These are phyloP conservation scores for Globisporangium abappressorium DNA, from an alignment of 352 stramenopile genomes.

Conservation along the genomic window DNA sequence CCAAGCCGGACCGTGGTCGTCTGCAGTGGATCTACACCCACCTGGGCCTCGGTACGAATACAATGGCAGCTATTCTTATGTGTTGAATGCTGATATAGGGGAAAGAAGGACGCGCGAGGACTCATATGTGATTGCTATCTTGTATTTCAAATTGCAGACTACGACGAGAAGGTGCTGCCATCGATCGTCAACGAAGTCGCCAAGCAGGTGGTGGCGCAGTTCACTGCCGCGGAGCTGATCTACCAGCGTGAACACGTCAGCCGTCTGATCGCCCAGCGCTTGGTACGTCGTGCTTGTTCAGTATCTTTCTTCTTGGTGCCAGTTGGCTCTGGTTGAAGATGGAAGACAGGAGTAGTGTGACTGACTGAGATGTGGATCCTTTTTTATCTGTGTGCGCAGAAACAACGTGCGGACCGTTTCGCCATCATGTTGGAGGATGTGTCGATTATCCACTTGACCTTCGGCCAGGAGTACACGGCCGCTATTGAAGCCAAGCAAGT, in stretches of 20 bases:
- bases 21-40: constrained; percentile 97
- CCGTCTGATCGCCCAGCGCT: constrained; percentile 91
- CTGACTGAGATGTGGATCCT: not conserved
- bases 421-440: constrained; percentile 97
- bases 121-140: not conserved
- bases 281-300: constrained; percentile 40
- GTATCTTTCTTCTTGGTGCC: not conserved
- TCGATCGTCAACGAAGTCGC: constrained; percentile 99
- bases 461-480: constrained; percentile 98
- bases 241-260: constrained; percentile 98
- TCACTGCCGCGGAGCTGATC: constrained; percentile 98
- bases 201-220: constrained; percentile 99
- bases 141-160: constrained; percentile 69
- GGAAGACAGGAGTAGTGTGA: not conserved
- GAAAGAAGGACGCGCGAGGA: not conserved
- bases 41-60: constrained; percentile 84
- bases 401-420: constrained; percentile 88
- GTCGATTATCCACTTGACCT: constrained; percentile 99
- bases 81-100: not conserved
- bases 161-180: constrained; percentile 97
- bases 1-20: constrained; percentile 91
- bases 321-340: not conserved
- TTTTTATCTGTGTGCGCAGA: constrained; percentile 28
- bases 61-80: not conserved
- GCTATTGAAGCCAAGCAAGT: constrained; percentile 99